Base-by-base conservation (phyloP, 139 green algal species). In the Yamagishiella unicocca region DNA sequence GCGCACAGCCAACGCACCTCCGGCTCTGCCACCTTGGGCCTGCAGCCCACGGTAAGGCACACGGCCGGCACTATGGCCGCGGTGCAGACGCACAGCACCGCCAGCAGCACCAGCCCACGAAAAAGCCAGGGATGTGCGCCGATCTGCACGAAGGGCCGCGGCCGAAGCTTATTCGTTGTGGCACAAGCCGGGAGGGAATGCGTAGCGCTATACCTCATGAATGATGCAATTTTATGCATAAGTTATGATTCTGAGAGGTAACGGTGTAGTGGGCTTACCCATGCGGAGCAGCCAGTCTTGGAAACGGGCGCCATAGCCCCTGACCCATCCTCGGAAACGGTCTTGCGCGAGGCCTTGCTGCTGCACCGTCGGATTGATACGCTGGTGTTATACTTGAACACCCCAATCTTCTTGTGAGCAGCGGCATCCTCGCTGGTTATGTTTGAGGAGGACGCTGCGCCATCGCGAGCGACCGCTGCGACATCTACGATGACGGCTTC, bases 21-120 rank as follows among this genome's bases (percentile, higher is more conserved):
- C n/a, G n/a, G n/a, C n/a, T n/a, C n/a, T n/a, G n/a, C n/a, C n/a
- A n/a, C 31, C 31, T 74, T 74, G 31, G n/a, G n/a, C 31, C 22
- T 31, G 61, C 79, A 85, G 61, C 79, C 79, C 10, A 62, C 79
- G 6, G 79, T 85, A 19, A 70, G n/a, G 61, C 79, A 85, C 17
- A 75, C 79, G 0, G 79, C 31, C 12, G 79, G 79, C 24, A 85
- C 29, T 9, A 85, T 45, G 27, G 45, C 29, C 1, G 45, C 79
- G 10, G 79, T 33, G 21, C 27, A 22, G 37, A 85, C 1, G 6
- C 61, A 22, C 17, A 75, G 40, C 17, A 45, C 40, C 25, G 53
- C 53, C 54, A 85, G 38, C 40, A 76, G 14, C 6, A 64, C 9
- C 40, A 85, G 42, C 4, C 40, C 25, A 4, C 38, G 4, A 17